Evolutionary conservation across 2,329 filamentous ascomycete species (phyloP).

Genomic region (Trichophaea hybrida): DNA sequence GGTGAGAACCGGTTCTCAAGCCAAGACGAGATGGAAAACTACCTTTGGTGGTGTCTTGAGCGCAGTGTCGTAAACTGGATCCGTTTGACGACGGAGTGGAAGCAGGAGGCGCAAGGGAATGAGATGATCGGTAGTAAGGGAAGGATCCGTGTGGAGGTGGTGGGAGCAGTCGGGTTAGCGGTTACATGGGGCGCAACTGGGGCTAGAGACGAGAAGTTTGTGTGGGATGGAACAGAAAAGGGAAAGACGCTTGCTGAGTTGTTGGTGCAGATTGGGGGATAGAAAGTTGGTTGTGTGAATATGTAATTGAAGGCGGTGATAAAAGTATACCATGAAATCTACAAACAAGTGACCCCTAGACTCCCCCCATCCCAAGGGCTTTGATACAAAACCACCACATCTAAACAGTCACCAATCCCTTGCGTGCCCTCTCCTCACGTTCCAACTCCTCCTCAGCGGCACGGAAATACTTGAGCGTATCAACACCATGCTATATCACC

Average conservation of each 20-base stretch:
- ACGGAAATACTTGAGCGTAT: constrained; percentile 96
- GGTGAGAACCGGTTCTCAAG: constrained; percentile 25
- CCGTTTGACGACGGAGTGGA: constrained; percentile 19
- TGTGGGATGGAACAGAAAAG: constrained; percentile 22
- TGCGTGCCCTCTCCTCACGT: constrained; percentile 41
- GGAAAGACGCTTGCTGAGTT: constrained; percentile 18
- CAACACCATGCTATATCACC: constrained; percentile 64
- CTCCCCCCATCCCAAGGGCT: too few species aligned
- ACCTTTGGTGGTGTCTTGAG: constrained; percentile 27
- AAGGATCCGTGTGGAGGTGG: constrained; percentile 24
- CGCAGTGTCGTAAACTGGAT: constrained; percentile 26
- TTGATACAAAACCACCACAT: not conserved
- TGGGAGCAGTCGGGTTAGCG: constrained; percentile 20
- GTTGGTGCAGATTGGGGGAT: constrained; percentile 6
- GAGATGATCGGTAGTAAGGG: constrained; percentile 25
- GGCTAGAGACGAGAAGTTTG: constrained; percentile 21
- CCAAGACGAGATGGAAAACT: constrained; percentile 23
- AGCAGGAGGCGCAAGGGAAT: constrained; percentile 26
- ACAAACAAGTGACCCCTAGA: too few species aligned
- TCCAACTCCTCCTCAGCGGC: constrained; percentile 90
- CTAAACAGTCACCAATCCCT: constrained; percentile 27
- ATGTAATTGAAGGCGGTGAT: too few species aligned
- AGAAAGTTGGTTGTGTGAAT: not conserved
- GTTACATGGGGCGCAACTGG: constrained; percentile 23
- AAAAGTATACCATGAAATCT: too few species aligned